Base-by-base conservation (phyloP, 2,329 filamentous ascomycete species). In the Apiospora rasikravindrae region DNA sequence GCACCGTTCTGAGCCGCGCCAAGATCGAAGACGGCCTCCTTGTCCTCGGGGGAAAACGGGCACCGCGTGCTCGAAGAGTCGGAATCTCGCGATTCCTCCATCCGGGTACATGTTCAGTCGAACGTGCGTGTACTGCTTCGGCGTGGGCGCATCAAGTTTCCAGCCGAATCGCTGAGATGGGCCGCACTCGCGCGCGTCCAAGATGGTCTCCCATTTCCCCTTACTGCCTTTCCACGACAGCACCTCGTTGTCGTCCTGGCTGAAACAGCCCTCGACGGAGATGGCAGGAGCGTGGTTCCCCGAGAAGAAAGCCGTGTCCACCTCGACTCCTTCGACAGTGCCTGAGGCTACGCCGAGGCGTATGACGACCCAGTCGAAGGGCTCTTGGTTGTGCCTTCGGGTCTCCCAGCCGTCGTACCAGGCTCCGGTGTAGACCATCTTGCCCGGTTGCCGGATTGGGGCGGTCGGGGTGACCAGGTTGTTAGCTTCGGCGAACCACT, bases 101-200 rank as follows among this genome's bases (percentile, higher is more conserved):
- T 96, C 94, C 0, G 94, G 93, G 79, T 94, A 95, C 94, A 95
- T 95, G 80, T 94, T 93, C 71, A 96, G 85, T 45, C 93, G 86
- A 53, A 95, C 92, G 80, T 96, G 93, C 0, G 93, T 95, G 82
- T 93, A 95, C 70, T 90, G 88, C 81, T 93, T 93, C 45, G 84
- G 82, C 0, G 89, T 90, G 26, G 88, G 86, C 24, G 79, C 78
- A 22, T 86, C 83, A 22, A 96, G 85, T 78, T 89, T 87, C 94
- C 93, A 96, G 4, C 86, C 92, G 77, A 94, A 93, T 73, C 93
- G 84, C 81, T 92, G 90, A 69, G 87, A 91, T 1, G 94, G 93
- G 0, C 93, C 93, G 80, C 93, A 95, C 78, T 93, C 90, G 77
- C 93, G 88, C 73, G 89, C 85, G 24, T 87, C 86, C 6, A 96